Evolutionary conservation across 2,329 filamentous ascomycete genomes (phyloP), one percentile per base, ranked within the genome.

Genomic region (Coniochaeta sp.): DNA sequence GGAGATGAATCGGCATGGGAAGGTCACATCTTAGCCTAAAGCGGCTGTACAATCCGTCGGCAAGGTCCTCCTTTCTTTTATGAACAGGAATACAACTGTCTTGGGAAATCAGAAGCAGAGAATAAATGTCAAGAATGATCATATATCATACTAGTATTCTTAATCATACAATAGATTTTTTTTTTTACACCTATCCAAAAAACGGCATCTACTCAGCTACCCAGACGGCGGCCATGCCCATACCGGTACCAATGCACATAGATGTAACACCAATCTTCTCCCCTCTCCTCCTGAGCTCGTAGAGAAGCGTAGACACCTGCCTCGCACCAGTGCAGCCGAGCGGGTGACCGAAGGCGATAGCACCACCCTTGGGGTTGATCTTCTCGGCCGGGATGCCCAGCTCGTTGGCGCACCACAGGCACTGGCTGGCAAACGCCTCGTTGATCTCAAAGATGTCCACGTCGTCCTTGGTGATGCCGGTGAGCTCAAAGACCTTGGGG

Each of bases 381-480:
- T 97, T 98, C 66, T 90, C 88, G 63, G 81, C 72, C 59, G 91
- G 89, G 31, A 99, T 77, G 52, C 88, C 89, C 24, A 99, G 84
- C 80, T 97, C 88, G 70, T 95, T 90, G 64, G 90, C 86, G 75
- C 92, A 97, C 89, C 90, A 98, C 66, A 98, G 76, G 76, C 91
- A 96, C 82, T 98, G 93, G 64, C 86, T 90, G 34, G 95, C 95
- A 74, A 99, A 99, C 1, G 95, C 95, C 84, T 99, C 95, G 81
- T 99, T 99, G 83, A 99, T 97, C 84, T 99, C 95, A 71, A 85
- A 98, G 71, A 98, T 93, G 73, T 98, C 95, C 33, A 99, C 91
- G 67, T 98, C 93, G 61, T 96, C 89, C 76, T 88, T 91, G 72
- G 80, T 81, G 68, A 99, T 86, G 62, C 93, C 92, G 0, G 93